These are phyloP conservation scores for Suhomyces kunorum DNA, from an alignment of 1,139 yeast genomes.

Conservation along the genomic window DNA sequence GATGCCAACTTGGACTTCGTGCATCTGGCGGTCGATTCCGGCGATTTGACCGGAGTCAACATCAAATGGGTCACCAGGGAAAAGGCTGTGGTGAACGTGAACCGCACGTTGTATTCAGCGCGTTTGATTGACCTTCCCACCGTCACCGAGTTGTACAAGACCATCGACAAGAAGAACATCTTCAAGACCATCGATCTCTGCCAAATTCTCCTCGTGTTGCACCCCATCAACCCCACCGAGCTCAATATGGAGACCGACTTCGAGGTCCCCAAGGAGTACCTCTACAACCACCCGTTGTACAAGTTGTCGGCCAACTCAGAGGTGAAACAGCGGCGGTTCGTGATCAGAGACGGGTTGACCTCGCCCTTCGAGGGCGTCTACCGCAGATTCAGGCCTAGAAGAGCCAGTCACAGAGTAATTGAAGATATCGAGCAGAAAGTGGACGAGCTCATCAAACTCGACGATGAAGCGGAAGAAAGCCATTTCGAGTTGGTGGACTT, in stretches of 20 bases:
- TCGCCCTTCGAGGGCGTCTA: constrained; percentile 62
- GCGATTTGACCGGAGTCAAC: constrained; percentile 71
- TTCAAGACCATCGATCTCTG: constrained; percentile 84
- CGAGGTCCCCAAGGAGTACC: constrained; percentile 41
- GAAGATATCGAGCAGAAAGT: constrained; percentile 76
- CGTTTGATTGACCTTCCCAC: constrained; percentile 90
- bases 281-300: constrained; percentile 49
- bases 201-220: constrained; percentile 80
- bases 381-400: constrained; percentile 52
- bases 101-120: constrained; percentile 70
- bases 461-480: constrained; percentile 81
- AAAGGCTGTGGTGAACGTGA: constrained; percentile 66
- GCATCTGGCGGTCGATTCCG: constrained; percentile 76
- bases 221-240: constrained; percentile 51
- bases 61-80: constrained; percentile 82
- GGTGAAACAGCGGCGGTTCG: constrained; percentile 43
- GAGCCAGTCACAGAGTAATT: constrained; percentile 52
- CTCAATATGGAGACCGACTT: constrained; percentile 43
- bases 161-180: constrained; percentile 85
- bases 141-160: constrained; percentile 81
- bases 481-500: constrained; percentile 76
- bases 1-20: constrained; percentile 78
- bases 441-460: constrained; percentile 71
- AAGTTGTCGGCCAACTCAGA: constrained; percentile 44
- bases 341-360: constrained; percentile 77